Evolutionary conservation across 2,329 filamentous ascomycete species (phyloP).

Genomic region (Dendryphion nanum): DNA sequence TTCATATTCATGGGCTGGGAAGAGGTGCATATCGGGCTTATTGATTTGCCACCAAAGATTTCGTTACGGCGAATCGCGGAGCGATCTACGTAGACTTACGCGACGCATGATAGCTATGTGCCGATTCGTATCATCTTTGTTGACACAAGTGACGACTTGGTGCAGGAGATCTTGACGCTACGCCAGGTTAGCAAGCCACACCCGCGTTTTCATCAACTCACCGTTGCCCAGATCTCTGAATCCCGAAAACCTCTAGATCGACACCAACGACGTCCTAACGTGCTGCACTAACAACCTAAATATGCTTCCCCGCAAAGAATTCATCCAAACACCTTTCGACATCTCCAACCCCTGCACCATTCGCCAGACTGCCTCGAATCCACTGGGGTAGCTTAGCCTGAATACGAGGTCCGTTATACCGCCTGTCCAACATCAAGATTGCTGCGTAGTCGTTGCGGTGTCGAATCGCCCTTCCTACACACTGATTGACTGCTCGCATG

Average conservation of each 20-base stretch:
- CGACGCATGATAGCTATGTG: background rate
- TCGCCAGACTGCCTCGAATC: conserved; percentile 70
- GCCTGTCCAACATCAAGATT: conserved; percentile 78
- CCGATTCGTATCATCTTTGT: too few species aligned
- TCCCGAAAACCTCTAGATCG: too few species aligned
- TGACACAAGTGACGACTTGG: too few species aligned
- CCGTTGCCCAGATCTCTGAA: too few species aligned
- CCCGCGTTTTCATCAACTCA: too few species aligned
- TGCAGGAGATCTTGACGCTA: background rate
- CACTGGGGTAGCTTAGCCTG: conserved; percentile 79
- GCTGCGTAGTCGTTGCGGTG: conserved; percentile 87
- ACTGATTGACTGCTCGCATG: conserved; percentile 97
- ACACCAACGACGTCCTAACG: too few species aligned
- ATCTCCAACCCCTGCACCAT: conserved; percentile 42
- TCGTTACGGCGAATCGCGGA: too few species aligned
- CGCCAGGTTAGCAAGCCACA: conserved; percentile 10
- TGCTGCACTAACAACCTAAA: too few species aligned
- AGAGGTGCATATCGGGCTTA: conserved; percentile 3
- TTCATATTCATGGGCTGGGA: background rate
- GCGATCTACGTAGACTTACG: too few species aligned
- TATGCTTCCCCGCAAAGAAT: conserved; percentile 38
- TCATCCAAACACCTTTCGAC: conserved; percentile 37
- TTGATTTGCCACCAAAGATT: too few species aligned
- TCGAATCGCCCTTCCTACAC: conserved; percentile 86
- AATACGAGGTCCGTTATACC: conserved; percentile 75